These are phyloP conservation scores for Kurtzmaniella quercitrusa DNA, from an alignment of 1,139 yeast genomes.

Conservation along the genomic window DNA sequence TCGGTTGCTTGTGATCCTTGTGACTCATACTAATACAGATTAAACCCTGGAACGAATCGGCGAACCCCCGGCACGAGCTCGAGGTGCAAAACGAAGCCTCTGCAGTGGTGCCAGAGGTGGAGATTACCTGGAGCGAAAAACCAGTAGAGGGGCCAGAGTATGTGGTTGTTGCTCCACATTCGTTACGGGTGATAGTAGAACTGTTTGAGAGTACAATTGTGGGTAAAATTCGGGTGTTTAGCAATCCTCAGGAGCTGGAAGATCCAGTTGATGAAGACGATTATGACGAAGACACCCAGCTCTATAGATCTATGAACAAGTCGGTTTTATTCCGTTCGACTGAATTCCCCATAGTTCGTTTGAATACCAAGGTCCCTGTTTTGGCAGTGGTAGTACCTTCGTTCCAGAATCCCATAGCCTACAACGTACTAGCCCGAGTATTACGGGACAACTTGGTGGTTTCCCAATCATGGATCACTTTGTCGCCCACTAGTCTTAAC, in stretches of 20 bases:
- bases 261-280: conserved; percentile 23
- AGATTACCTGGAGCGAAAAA: background rate
- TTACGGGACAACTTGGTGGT: conserved; percentile 13
- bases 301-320: conserved; percentile 33
- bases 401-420: conserved; percentile 25
- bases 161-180: conserved; percentile 9
- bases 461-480: conserved; percentile 22
- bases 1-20: background rate
- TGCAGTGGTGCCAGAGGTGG: conserved; percentile 3
- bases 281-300: conserved; percentile 54
- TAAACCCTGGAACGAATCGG: conserved; percentile 53
- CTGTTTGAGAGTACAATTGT: conserved; percentile 9
- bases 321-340: background rate
- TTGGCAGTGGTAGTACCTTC: conserved; percentile 24
- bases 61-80: conserved; percentile 50
- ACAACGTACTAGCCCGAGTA: conserved; percentile 25
- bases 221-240: conserved; percentile 20
- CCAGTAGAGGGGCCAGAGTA: background rate
- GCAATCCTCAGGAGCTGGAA: conserved; percentile 6
- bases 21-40: conserved; percentile 26
- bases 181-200: background rate
- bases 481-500: conserved; percentile 34
- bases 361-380: conserved; percentile 10
- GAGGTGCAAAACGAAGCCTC: conserved; percentile 36
- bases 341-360: background rate